Evolutionary conservation across 2,329 filamentous ascomycete genomes (phyloP).

Genomic region (Hymenoscyphus fraxineus): DNA sequence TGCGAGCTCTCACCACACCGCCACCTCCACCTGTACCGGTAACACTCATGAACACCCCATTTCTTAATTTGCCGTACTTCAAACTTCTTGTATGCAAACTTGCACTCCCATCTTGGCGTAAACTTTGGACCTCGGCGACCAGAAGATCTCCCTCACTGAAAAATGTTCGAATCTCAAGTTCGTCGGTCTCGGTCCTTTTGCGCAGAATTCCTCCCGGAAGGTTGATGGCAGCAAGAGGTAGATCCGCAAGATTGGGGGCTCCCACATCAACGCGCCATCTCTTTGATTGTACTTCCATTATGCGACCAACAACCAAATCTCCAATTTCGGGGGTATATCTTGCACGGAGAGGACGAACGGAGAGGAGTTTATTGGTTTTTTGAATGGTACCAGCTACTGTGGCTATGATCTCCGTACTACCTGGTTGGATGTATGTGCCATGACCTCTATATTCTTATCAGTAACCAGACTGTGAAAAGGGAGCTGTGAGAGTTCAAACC

Average conservation of each 20-base stretch:
- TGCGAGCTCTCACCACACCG: constrained; percentile 76
- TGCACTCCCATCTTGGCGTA: constrained; percentile 82
- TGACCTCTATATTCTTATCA: constrained; percentile 63
- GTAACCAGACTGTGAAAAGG: constrained; percentile 6
- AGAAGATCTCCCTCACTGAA: constrained; percentile 93
- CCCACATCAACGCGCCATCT: constrained; percentile 95
- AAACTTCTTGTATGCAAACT: constrained; percentile 84
- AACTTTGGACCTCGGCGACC: constrained; percentile 88
- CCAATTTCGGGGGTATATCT: constrained; percentile 95
- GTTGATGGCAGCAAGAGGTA: constrained; percentile 89
- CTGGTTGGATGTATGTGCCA: constrained; percentile 73
- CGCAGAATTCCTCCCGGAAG: constrained; percentile 89
- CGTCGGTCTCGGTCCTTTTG: constrained; percentile 89
- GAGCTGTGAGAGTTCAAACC: constrained; percentile 41
- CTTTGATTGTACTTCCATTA: constrained; percentile 88
- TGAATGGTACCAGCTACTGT: constrained; percentile 87
- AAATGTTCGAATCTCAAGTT: constrained; percentile 95
- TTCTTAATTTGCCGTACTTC: constrained; percentile 92
- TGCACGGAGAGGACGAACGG: constrained; percentile 82
- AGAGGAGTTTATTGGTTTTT: constrained; percentile 95
- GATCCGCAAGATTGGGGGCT: constrained; percentile 76
- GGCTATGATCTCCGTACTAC: constrained; percentile 69
- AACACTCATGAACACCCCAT: constrained; percentile 84
- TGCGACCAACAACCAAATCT: constrained; percentile 88
- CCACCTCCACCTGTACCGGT: constrained; percentile 73